Evolutionary conservation across 129 eudicot genomes (phyloP).

Genomic region (Artemisia tridentata): DNA sequence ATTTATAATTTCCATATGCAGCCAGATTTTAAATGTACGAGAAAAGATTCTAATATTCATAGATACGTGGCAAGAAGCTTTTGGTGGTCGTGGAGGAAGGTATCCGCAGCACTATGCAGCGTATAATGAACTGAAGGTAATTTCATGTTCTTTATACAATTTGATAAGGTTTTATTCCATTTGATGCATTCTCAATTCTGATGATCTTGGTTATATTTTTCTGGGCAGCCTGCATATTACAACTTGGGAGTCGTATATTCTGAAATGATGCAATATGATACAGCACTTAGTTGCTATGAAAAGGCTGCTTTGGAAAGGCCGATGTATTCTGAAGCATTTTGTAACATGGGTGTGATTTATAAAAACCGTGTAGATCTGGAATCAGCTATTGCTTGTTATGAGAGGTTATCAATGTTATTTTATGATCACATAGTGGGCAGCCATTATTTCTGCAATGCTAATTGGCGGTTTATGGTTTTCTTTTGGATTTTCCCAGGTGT

Average conservation of each 20-base stretch:
- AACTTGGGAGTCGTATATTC: slow-evolving; percentile 96
- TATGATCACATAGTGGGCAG: background rate
- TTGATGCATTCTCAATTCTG: slow-evolving; percentile 19
- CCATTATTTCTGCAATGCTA: slow-evolving; percentile 12
- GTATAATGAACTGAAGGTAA: too few species aligned
- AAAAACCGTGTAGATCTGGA: slow-evolving; percentile 92
- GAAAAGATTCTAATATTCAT: too few species aligned
- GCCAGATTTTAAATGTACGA: too few species aligned
- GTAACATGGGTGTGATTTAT: slow-evolving; percentile 97
- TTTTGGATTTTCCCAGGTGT: slow-evolving; percentile 67
- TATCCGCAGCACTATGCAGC: too few species aligned
- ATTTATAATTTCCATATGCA: too few species aligned
- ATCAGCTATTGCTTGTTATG: slow-evolving; percentile 94
- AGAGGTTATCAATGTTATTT: slow-evolving; percentile 52
- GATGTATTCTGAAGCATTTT: slow-evolving; percentile 98
- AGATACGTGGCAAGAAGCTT: too few species aligned
- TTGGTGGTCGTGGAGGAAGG: too few species aligned
- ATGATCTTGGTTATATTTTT: slow-evolving; percentile 19
- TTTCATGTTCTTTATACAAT: too few species aligned
- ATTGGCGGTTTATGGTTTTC: slow-evolving; percentile 20
- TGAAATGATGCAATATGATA: slow-evolving; percentile 97
- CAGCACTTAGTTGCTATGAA: slow-evolving; percentile 91
- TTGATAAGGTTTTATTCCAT: background rate
- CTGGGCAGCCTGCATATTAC: slow-evolving; percentile 93
- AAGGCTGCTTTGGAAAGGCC: slow-evolving; percentile 95